Percentiles rank a stretch among this genome's conserved stretches.
Evolutionary conservation across 2,329 filamentous ascomycete genomes (phyloP).

Genomic region (Curvularia sp.): DNA sequence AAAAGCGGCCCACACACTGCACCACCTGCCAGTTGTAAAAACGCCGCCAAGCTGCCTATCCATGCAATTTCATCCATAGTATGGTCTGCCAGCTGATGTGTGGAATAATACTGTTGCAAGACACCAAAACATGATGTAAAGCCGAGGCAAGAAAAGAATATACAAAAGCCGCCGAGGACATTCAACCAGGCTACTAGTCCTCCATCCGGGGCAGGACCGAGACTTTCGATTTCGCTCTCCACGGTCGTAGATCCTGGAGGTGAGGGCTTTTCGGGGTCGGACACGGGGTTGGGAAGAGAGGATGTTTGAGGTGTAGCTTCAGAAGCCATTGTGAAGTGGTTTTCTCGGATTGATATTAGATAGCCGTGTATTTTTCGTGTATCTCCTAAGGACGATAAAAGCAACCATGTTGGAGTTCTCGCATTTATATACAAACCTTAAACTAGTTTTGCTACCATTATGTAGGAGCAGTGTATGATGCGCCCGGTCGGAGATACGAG

Average conservation of each 20-base stretch:
- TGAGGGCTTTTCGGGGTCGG: background rate
- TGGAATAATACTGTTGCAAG: background rate
- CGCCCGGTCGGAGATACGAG: constrained; percentile 12
- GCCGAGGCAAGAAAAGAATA: background rate
- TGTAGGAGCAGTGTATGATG: constrained; percentile 20
- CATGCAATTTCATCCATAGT: constrained; percentile 50
- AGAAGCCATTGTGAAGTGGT: background rate
- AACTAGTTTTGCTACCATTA: background rate
- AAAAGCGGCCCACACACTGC: constrained; percentile 66
- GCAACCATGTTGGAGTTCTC: background rate
- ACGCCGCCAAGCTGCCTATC: constrained; percentile 52
- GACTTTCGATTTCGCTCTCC: background rate
- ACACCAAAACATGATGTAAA: background rate
- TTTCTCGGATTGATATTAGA: background rate
- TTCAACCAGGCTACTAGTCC: background rate
- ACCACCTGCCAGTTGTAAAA: constrained; percentile 60
- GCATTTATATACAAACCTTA: background rate
- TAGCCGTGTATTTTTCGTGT: background rate
- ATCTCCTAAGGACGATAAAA: background rate
- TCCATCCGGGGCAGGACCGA: background rate
- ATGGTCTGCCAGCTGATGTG: constrained; percentile 1
- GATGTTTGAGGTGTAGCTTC: background rate
- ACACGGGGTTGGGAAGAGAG: background rate
- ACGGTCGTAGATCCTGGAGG: background rate
- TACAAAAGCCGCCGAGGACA: background rate